These are phyloP conservation scores for Batkoa obscura DNA, from an alignment of 371 early-diverging fungal species.

Conservation along the genomic window DNA sequence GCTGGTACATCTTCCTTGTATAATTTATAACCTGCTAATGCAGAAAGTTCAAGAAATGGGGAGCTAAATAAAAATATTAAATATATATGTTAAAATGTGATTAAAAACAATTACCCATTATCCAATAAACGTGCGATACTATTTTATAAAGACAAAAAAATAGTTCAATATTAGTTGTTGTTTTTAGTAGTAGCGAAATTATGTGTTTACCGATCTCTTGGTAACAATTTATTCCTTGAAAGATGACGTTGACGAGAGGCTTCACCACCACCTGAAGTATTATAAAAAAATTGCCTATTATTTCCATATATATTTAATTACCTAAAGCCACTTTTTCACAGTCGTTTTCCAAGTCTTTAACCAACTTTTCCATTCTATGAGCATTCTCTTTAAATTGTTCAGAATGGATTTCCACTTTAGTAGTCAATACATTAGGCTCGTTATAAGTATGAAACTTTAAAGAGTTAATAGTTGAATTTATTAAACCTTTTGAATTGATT, in stretches of 20 bases:
- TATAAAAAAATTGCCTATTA: conserved; percentile 3
- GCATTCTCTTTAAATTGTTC: conserved; percentile 81
- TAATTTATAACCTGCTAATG: conserved; percentile 78
- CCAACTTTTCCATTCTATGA: conserved; percentile 49
- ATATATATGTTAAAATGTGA: background rate
- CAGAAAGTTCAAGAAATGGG: conserved; percentile 89
- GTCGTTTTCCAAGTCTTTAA: conserved; percentile 48
- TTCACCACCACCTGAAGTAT: conserved; percentile 67
- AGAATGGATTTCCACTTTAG: conserved; percentile 47
- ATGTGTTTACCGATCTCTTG: conserved; percentile 63
- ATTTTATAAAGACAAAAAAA: background rate
- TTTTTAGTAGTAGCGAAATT: background rate
- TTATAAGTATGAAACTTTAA: background rate
- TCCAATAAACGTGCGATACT: conserved; percentile 71
- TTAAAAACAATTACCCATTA: conserved; percentile 35
- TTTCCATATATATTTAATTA: conserved; percentile 9
- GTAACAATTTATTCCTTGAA: conserved; percentile 74
- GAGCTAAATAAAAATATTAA: conserved; percentile 20
- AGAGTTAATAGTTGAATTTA: too few relatives aligned
- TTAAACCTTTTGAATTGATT: too few relatives aligned
- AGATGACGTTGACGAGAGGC: conserved; percentile 75
- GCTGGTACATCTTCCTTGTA: conserved; percentile 80
- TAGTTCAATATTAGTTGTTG: background rate
- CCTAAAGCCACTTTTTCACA: conserved; percentile 58
- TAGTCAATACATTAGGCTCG: conserved; percentile 12